Percentiles rank a stretch among this genome's conserved stretches.
Evolutionary conservation across 1,284 basidiomycete species (phyloP).

Genomic region (Boletellus deceptivus): DNA sequence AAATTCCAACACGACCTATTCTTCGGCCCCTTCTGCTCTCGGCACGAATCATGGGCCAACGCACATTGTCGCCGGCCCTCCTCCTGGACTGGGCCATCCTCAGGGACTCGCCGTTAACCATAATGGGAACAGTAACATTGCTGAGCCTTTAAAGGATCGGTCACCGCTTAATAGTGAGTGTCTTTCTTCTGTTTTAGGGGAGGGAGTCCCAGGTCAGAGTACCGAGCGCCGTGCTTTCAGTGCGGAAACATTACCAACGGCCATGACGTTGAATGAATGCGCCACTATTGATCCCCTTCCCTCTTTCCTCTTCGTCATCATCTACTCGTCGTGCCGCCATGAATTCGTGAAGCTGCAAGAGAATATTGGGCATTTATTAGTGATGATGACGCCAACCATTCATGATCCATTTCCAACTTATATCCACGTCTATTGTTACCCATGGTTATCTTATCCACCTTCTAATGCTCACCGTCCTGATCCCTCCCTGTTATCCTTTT

Average conservation of each 20-base stretch:
- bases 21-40: conserved; percentile 3
- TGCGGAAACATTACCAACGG: conserved; percentile 71
- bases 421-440: conserved; percentile 3
- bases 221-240: conserved; percentile 82
- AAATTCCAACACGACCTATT: conserved; percentile 15
- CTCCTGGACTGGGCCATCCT: conserved; percentile 57
- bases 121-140: conserved; percentile 15
- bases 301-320: conserved; percentile 20
- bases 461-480: conserved; percentile 11
- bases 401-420: conserved; percentile 14
- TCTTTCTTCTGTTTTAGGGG: conserved; percentile 53
- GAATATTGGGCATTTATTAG: conserved; percentile 16
- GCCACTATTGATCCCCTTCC: conserved; percentile 19
- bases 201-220: conserved; percentile 70
- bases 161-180: conserved; percentile 63
- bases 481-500: conserved; percentile 33
- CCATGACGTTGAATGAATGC: conserved; percentile 46
- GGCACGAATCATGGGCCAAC: conserved; percentile 21
- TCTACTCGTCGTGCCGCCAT: conserved; percentile 23
- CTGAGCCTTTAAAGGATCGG: conserved; percentile 28
- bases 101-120: conserved; percentile 37
- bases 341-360: conserved; percentile 31
- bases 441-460: background rate
- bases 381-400: conserved; percentile 24
- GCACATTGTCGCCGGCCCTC: conserved; percentile 52